These are phyloP conservation scores for Detonula confervacea DNA, from an alignment of 352 stramenopile species.

Conservation along the genomic window DNA sequence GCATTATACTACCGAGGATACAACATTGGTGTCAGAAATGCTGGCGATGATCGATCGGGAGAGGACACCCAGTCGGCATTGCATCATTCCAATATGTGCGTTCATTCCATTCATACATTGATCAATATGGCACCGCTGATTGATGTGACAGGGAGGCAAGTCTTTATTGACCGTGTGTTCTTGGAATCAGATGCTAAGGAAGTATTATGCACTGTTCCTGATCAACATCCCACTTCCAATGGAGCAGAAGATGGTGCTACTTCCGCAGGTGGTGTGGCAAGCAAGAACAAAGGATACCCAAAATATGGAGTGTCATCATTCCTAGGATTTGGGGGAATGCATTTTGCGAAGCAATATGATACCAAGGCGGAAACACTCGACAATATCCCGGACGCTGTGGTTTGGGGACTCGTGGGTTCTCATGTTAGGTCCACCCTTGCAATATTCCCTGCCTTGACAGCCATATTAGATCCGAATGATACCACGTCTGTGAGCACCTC, in stretches of 20 bases:
- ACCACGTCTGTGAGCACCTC: slow-evolving; percentile 41
- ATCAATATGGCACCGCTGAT: slow-evolving; percentile 72
- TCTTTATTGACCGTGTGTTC: slow-evolving; percentile 78
- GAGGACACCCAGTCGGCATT: slow-evolving; percentile 30
- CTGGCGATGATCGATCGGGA: slow-evolving; percentile 39
- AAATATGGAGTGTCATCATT: slow-evolving; percentile 49
- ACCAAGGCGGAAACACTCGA: slow-evolving; percentile 50
- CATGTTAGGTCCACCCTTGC: slow-evolving; percentile 37
- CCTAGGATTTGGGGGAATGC: slow-evolving; percentile 57
- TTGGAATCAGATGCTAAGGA: slow-evolving; percentile 74
- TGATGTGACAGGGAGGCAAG: slow-evolving; percentile 73
- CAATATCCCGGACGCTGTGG: slow-evolving; percentile 38
- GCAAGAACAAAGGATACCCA: slow-evolving; percentile 9
- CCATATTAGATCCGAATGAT: slow-evolving; percentile 54
- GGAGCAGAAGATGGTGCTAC: slow-evolving; percentile 25
- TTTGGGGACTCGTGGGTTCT: slow-evolving; percentile 32
- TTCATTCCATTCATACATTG: slow-evolving; percentile 67
- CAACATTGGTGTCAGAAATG: slow-evolving; percentile 18
- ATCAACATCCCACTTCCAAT: slow-evolving; percentile 16
- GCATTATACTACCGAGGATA: slow-evolving; percentile 63
- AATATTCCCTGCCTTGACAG: slow-evolving; percentile 49
- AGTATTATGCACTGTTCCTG: slow-evolving; percentile 40
- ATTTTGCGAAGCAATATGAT: slow-evolving; percentile 59
- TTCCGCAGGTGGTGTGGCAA: slow-evolving; percentile 2
- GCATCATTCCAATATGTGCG: slow-evolving; percentile 53